phyloP scores from a whole-genome alignment of 495 filamentous ascomycete species.

The Geopyxis carbonaria region DNA sequence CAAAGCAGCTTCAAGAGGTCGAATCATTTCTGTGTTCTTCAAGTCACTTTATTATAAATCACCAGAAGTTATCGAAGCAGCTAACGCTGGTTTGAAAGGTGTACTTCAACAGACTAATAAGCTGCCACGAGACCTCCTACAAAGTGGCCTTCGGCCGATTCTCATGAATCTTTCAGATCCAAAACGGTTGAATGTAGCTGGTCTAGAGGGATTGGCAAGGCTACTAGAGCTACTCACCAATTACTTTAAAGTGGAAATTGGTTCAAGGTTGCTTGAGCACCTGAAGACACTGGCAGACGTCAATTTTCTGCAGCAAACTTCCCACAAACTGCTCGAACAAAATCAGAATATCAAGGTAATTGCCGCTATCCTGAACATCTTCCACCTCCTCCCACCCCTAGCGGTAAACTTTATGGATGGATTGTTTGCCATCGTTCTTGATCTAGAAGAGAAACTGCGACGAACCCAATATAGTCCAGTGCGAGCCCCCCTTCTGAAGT shows the following conservation, averaged over 20 bases:
- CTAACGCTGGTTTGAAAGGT: slow-evolving; percentile 67
- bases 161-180: slow-evolving; percentile 91
- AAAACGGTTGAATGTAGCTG: slow-evolving; percentile 71
- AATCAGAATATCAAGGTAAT: slow-evolving; percentile 82
- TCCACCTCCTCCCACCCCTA: slow-evolving; percentile 77
- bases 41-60: slow-evolving; percentile 88
- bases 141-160: slow-evolving; percentile 85
- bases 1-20: slow-evolving; percentile 40
- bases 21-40: slow-evolving; percentile 92
- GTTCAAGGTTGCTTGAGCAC: slow-evolving; percentile 74
- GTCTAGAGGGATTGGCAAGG: slow-evolving; percentile 77
- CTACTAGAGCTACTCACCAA: slow-evolving; percentile 82
- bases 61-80: slow-evolving; percentile 80
- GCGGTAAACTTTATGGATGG: slow-evolving; percentile 80
- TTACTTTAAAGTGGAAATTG: slow-evolving; percentile 98
- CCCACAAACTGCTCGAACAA: slow-evolving; percentile 85
- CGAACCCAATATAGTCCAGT: slow-evolving; percentile 90
- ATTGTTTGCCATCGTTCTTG: slow-evolving; percentile 72
- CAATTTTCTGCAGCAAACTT: slow-evolving; percentile 63
- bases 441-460: slow-evolving; percentile 70
- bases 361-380: slow-evolving; percentile 85
- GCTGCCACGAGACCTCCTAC: slow-evolving; percentile 83
- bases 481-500: slow-evolving; percentile 78
- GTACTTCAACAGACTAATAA: slow-evolving; percentile 80
- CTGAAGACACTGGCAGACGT: slow-evolving; percentile 80